Evolutionary conservation across 2,329 filamentous ascomycete genomes (phyloP).

Genomic region (Pseudogymnoascus destructans): DNA sequence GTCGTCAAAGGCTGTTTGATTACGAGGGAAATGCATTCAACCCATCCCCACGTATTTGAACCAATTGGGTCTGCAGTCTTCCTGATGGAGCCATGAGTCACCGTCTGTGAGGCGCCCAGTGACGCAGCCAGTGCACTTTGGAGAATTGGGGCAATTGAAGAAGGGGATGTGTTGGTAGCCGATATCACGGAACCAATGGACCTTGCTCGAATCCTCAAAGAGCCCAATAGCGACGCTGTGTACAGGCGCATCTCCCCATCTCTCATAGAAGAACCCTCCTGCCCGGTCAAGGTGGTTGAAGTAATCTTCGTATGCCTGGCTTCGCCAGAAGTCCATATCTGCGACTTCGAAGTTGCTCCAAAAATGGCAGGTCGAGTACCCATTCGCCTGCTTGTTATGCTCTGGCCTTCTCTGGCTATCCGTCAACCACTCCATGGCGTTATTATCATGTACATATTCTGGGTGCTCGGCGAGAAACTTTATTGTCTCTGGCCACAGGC

Average conservation of each 20-base stretch:
- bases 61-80: conserved; percentile 93
- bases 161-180: conserved; percentile 97
- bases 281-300: conserved; percentile 90
- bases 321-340: conserved; percentile 85
- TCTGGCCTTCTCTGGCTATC: conserved; percentile 65
- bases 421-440: conserved; percentile 76
- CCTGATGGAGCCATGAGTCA: conserved; percentile 68
- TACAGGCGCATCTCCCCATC: conserved; percentile 96
- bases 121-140: conserved; percentile 82
- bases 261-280: conserved; percentile 96
- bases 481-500: conserved; percentile 87
- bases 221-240: conserved; percentile 87
- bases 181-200: conserved; percentile 99
- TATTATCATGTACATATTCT: conserved; percentile 68
- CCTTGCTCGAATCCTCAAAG: conserved; percentile 79
- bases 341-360: conserved; percentile 99
- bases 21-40: conserved; percentile 29
- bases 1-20: background rate
- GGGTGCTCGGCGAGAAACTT: conserved; percentile 82
- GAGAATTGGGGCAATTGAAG: conserved; percentile 96
- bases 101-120: conserved; percentile 82
- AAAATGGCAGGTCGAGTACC: conserved; percentile 97
- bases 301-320: conserved; percentile 83
- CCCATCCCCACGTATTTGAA: conserved; percentile 87
- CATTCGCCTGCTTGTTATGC: conserved; percentile 69